Percentiles rank a stretch among this genome's conserved stretches.
Conservation (phyloP, 495 filamentous ascomycete species). For the Neurospora sp. region DNA sequence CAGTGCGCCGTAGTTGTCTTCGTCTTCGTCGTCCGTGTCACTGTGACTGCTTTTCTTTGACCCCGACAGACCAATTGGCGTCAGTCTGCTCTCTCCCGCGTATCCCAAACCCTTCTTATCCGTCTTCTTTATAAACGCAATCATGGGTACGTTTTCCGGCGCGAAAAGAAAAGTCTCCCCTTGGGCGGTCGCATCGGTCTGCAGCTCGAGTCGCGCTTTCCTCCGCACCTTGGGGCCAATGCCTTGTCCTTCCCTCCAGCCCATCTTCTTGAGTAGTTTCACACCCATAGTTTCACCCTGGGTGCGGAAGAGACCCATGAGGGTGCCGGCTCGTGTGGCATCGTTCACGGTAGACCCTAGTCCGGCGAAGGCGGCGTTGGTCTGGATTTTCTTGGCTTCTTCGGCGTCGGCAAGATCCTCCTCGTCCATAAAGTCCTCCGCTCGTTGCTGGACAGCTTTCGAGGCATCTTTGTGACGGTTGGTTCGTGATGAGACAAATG, state of each 20-base stretch:
- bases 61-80: conserved; percentile 12
- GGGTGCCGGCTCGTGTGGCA: conserved; percentile 36
- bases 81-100: conserved; percentile 52
- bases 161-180: conserved; percentile 69
- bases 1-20: conserved; percentile 27
- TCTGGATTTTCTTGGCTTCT: conserved; percentile 64
- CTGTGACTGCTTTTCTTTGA: conserved; percentile 10
- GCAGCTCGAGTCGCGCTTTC: conserved; percentile 54
- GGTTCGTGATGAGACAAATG: conserved; percentile 81
- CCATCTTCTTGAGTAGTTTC: conserved; percentile 85
- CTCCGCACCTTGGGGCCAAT: conserved; percentile 82
- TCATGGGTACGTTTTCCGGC: conserved; percentile 72
- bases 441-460: conserved; percentile 44
- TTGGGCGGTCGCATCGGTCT: conserved; percentile 30
- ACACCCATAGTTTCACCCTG: conserved; percentile 83
- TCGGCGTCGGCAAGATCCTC: conserved; percentile 86
- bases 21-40: conserved; percentile 39
- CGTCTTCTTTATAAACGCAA: conserved; percentile 63
- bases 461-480: conserved; percentile 61
- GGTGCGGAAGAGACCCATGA: conserved; percentile 66
- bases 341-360: conserved; percentile 60
- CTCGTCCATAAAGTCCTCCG: conserved; percentile 97
- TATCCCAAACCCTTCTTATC: conserved; percentile 79
- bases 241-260: conserved; percentile 90
- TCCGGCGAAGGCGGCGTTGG: conserved; percentile 58